phyloP scores from a whole-genome alignment of 1,139 yeast genomes.

The Geotrichum armillariae region DNA sequence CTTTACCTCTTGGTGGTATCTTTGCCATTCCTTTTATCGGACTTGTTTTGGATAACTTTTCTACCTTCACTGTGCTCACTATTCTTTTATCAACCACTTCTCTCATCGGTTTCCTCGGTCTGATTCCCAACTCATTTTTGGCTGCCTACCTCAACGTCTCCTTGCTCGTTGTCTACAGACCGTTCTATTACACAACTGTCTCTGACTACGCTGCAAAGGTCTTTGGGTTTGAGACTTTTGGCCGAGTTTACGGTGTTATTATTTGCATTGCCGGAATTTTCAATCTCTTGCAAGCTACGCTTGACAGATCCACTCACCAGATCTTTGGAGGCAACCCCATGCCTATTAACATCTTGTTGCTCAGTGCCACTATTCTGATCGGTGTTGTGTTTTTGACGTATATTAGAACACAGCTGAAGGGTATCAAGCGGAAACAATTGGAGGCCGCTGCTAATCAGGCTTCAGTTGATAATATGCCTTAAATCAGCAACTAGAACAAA shows the following conservation, averaged over 20 bases:
- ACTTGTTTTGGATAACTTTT: constrained; percentile 68
- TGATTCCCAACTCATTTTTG: constrained; percentile 46
- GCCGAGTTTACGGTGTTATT: constrained; percentile 85
- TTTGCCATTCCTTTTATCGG: constrained; percentile 87
- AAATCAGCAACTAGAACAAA: too few species aligned
- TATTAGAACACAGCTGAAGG: constrained; percentile 55
- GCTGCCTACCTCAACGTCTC: constrained; percentile 64
- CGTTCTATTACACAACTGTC: constrained; percentile 88
- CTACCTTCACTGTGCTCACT: constrained; percentile 58
- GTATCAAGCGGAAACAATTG: constrained; percentile 51
- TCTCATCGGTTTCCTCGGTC: constrained; percentile 22
- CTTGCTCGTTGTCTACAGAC: constrained; percentile 79
- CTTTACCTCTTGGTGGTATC: constrained; percentile 85
- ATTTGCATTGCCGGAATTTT: constrained; percentile 78
- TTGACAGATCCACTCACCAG: constrained; percentile 71
- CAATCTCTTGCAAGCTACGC: constrained; percentile 66
- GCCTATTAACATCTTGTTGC: constrained; percentile 65
- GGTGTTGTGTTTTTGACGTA: constrained; percentile 55
- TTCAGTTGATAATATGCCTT: constrained; percentile 50
- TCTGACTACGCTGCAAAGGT: constrained; percentile 91
- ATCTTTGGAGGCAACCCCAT: constrained; percentile 69
- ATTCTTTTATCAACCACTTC: constrained; percentile 44
- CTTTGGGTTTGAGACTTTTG: constrained; percentile 90
- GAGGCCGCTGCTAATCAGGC: constrained; percentile 67
- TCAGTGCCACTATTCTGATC: constrained; percentile 52